Evolutionary conservation across 2,329 filamentous ascomycete genomes (phyloP).

Genomic region (Colletotrichum ledebouriae): DNA sequence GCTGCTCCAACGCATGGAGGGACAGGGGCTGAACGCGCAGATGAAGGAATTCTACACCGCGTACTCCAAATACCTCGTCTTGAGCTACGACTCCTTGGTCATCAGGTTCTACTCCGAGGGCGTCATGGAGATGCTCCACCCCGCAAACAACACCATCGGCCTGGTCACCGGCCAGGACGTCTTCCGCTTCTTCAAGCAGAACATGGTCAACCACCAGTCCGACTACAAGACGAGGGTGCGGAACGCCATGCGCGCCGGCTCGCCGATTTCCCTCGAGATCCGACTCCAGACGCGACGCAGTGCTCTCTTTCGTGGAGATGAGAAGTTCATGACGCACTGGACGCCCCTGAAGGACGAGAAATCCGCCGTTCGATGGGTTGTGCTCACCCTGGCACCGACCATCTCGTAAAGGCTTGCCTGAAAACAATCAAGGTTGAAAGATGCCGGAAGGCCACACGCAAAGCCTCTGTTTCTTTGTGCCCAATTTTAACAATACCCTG

Average conservation of each 20-base stretch:
- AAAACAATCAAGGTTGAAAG: neutral
- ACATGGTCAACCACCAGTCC: conserved; percentile 45
- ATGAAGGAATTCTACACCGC: conserved; percentile 49
- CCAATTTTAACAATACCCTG: too few species aligned
- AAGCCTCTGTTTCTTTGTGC: neutral
- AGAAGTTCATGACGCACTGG: conserved; percentile 43
- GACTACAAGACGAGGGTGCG: conserved; percentile 46
- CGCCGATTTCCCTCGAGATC: conserved; percentile 49
- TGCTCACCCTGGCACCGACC: conserved; percentile 40
- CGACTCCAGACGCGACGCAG: conserved; percentile 47
- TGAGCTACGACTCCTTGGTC: conserved; percentile 45
- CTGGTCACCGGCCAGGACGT: conserved; percentile 45
- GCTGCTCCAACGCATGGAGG: conserved; percentile 46
- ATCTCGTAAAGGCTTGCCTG: neutral
- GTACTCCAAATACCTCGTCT: conserved; percentile 48
- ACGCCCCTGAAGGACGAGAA: conserved; percentile 43
- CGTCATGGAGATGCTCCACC: conserved; percentile 45
- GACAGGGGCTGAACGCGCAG: conserved; percentile 45
- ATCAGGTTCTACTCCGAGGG: conserved; percentile 48
- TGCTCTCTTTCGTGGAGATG: conserved; percentile 46
- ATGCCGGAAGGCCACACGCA: neutral
- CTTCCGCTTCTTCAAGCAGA: conserved; percentile 47
- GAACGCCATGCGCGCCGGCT: conserved; percentile 46
- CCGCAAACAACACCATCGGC: conserved; percentile 44
- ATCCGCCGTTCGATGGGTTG: conserved; percentile 33